phyloP scores from a whole-genome alignment of 2,329 filamentous ascomycete species.

The Pestalotiopsis sp. region DNA sequence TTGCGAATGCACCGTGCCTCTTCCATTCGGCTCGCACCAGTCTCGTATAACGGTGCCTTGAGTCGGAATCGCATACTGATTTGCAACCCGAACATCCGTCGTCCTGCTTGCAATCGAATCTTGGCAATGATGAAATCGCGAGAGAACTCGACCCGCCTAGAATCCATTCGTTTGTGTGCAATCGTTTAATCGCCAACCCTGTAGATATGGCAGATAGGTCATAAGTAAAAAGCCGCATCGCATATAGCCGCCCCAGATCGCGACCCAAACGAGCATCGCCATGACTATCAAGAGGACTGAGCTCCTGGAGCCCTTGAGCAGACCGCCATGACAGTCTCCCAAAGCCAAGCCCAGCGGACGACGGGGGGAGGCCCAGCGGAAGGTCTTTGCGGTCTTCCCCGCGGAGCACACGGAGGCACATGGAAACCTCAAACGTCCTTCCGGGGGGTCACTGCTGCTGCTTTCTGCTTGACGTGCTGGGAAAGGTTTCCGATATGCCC shows the following conservation, averaged over 20 bases:
- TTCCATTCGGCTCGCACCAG: neutral
- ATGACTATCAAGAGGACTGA: neutral
- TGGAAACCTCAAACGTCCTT: neutral
- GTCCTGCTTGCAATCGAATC: no score
- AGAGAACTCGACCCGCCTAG: neutral
- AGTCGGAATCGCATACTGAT: neutral
- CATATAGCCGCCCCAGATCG: slow-evolving; percentile 4
- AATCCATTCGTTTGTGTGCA: neutral
- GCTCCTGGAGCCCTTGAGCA: neutral
- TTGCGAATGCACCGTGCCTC: neutral
- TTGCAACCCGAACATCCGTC: no score
- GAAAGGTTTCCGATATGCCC: neutral
- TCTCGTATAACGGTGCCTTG: neutral
- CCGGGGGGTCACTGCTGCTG: neutral
- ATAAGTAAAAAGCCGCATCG: neutral
- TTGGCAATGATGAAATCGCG: no score
- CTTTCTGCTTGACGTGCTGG: neutral
- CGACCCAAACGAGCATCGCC: neutral
- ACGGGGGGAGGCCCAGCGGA: neutral
- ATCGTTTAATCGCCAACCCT: neutral
- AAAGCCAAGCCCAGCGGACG: neutral
- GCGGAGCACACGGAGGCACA: neutral
- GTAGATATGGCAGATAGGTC: neutral
- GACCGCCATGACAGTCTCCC: no score
- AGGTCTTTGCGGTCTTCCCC: slow-evolving; percentile 9